A percentile compares a stretch with the other conserved stretches of the same genome.
These are phyloP conservation scores for Avena sativa DNA, from an alignment of 176 grass and related monocot genomes.

Conservation along the genomic window DNA sequence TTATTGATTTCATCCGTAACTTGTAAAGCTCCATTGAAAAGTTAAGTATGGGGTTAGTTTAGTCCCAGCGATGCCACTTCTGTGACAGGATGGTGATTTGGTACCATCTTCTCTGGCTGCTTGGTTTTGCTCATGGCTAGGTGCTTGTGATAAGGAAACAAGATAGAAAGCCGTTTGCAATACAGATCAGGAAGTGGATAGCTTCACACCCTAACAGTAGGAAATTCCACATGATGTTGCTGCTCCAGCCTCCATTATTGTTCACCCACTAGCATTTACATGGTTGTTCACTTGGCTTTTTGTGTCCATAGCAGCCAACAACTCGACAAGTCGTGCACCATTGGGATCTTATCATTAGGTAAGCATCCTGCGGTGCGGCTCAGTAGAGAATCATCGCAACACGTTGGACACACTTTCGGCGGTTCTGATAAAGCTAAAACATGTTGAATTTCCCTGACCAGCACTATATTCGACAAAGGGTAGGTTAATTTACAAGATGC, in stretches of 20 bases:
- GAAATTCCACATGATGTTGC: slow-evolving; percentile 27
- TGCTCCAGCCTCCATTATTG: slow-evolving; percentile 28
- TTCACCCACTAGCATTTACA: background rate
- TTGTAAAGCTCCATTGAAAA: background rate
- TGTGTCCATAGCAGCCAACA: background rate
- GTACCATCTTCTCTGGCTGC: background rate
- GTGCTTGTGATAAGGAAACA: background rate
- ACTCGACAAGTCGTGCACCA: background rate
- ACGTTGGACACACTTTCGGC: slow-evolving; percentile 5
- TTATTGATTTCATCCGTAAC: background rate
- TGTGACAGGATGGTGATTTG: background rate
- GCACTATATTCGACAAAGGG: slow-evolving; percentile 11
- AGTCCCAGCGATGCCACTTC: slow-evolving; percentile 9
- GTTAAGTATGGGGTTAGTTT: background rate
- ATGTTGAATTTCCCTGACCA: slow-evolving; percentile 6
- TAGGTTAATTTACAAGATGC: slow-evolving; percentile 39
- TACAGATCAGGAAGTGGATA: background rate
- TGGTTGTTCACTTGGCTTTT: slow-evolving; percentile 1
- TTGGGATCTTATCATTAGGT: background rate
- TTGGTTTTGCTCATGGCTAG: background rate
- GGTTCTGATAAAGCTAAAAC: slow-evolving; percentile 24
- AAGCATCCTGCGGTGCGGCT: background rate
- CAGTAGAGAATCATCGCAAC: background rate
- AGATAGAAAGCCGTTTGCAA: background rate
- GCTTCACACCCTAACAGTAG: background rate